phyloP scores from a whole-genome alignment of 1,139 yeast genomes.

The Debaryomyces udenii region DNA sequence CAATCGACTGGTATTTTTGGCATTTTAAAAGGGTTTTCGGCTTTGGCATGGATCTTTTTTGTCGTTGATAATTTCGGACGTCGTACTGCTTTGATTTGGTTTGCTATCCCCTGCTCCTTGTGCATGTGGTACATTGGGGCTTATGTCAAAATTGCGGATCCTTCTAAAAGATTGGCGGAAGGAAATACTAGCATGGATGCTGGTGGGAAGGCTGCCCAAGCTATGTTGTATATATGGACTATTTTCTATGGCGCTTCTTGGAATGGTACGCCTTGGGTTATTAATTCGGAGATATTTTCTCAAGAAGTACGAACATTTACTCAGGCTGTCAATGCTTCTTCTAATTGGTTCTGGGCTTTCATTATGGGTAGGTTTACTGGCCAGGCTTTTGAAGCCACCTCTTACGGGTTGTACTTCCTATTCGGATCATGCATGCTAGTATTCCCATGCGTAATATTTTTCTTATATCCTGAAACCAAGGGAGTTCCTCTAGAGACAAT shows the following conservation, averaged over 20 bases:
- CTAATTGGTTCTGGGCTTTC: slow-evolving; percentile 55
- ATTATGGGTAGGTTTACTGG: slow-evolving; percentile 50
- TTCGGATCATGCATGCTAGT: slow-evolving; percentile 42
- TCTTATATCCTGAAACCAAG: slow-evolving; percentile 50
- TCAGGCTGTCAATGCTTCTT: slow-evolving; percentile 47
- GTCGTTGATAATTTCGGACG: slow-evolving; percentile 53
- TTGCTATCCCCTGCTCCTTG: slow-evolving; percentile 48
- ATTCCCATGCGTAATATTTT: slow-evolving; percentile 35
- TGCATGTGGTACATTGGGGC: slow-evolving; percentile 56
- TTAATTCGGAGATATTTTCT: slow-evolving; percentile 49
- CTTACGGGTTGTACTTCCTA: slow-evolving; percentile 48
- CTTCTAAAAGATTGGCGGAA: slow-evolving; percentile 30
- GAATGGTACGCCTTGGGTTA: slow-evolving; percentile 55
- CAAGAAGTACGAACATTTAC: slow-evolving; percentile 45
- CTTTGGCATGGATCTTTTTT: slow-evolving; percentile 47
- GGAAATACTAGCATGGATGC: slow-evolving; percentile 24
- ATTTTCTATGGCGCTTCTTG: slow-evolving; percentile 45
- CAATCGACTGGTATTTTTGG: slow-evolving; percentile 65
- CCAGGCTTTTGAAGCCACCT: slow-evolving; percentile 43
- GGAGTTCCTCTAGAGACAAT: slow-evolving; percentile 48
- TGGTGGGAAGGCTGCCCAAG: slow-evolving; percentile 54
- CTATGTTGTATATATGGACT: slow-evolving; percentile 52
- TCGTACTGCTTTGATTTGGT: slow-evolving; percentile 45
- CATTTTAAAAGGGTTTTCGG: slow-evolving; percentile 47
- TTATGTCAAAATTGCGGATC: slow-evolving; percentile 45